Percentiles rank a stretch among this genome's conserved stretches.
Conservation (phyloP, 352 stramenopile genomes). For the Pythium brachiatum region DNA sequence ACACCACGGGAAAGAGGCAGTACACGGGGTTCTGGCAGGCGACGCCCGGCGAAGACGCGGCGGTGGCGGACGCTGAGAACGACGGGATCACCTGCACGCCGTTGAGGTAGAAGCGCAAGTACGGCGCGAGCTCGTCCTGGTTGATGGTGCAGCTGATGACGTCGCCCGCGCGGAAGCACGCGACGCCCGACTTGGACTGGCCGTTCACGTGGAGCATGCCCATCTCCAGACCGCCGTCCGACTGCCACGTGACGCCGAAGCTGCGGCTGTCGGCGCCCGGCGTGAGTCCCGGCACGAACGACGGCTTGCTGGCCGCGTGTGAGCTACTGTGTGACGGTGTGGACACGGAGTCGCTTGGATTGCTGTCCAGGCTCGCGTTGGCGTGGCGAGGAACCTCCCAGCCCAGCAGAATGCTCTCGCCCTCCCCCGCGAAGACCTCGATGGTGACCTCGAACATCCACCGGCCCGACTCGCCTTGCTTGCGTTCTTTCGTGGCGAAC, state of each 20-base stretch:
- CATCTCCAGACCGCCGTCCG: slow-evolving; percentile 69
- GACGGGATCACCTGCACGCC: slow-evolving; percentile 60
- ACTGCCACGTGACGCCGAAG: slow-evolving; percentile 76
- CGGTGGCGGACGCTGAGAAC: slow-evolving; percentile 1
- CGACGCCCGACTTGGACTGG: slow-evolving; percentile 57
- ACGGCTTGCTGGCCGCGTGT: background rate
- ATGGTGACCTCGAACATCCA: slow-evolving; percentile 72
- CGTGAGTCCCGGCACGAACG: slow-evolving; percentile 58
- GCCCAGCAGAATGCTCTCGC: slow-evolving; percentile 73
- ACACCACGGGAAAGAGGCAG: slow-evolving; percentile 58
- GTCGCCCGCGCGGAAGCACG: slow-evolving; percentile 64
- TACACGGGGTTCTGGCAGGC: slow-evolving; percentile 59
- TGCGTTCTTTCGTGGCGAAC: slow-evolving; percentile 63
- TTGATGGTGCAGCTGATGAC: slow-evolving; percentile 75
- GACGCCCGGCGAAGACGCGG: slow-evolving; percentile 25
- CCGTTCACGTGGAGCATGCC: slow-evolving; percentile 73
- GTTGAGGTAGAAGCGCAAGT: slow-evolving; percentile 75
- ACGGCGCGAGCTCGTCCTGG: slow-evolving; percentile 63
- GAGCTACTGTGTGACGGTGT: background rate
- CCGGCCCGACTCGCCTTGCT: slow-evolving; percentile 64
- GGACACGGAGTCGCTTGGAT: background rate
- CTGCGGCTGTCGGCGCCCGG: slow-evolving; percentile 48
- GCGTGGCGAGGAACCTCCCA: slow-evolving; percentile 57
- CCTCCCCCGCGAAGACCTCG: slow-evolving; percentile 37
- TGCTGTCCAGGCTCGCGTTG: background rate